A percentile compares a stretch with the other conserved stretches of the same genome.
phyloP scores from a whole-genome alignment of 495 filamentous ascomycete genomes.

The Clavariopsis aquatica region DNA sequence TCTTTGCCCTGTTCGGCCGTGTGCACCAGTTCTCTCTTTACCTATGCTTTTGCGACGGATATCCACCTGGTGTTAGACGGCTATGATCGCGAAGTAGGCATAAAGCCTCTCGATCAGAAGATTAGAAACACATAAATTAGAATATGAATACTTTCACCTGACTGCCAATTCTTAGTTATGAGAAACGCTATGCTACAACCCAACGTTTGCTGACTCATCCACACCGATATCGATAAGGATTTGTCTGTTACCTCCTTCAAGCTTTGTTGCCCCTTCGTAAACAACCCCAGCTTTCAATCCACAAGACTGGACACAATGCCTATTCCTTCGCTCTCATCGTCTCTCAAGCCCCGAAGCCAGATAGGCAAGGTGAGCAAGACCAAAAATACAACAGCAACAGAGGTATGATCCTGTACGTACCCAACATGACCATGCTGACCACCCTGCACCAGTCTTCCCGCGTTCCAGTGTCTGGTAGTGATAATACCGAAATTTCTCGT shows the following conservation, averaged over 20 bases:
- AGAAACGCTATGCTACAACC: no score
- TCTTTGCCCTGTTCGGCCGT: background rate
- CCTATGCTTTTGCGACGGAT: slow-evolving; percentile 36
- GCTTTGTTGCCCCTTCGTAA: background rate
- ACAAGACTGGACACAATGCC: slow-evolving; percentile 20
- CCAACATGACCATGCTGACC: background rate
- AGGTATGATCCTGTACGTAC: slow-evolving; percentile 5
- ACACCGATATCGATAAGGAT: slow-evolving; percentile 1
- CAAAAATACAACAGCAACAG: slow-evolving; percentile 10
- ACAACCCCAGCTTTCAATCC: background rate
- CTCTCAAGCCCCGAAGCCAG: slow-evolving; percentile 17
- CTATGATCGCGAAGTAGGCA: slow-evolving; percentile 16
- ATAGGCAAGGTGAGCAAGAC: background rate
- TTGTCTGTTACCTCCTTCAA: background rate
- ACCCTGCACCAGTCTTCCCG: slow-evolving; percentile 14
- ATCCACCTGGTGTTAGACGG: slow-evolving; percentile 31
- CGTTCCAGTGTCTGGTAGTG: background rate
- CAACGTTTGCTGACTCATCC: background rate
- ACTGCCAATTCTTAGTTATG: no score
- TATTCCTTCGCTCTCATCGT: slow-evolving; percentile 26
- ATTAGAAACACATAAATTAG: slow-evolving; percentile 1
- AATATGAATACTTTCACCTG: background rate
- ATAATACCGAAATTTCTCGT: background rate
- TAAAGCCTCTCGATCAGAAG: slow-evolving; percentile 2
- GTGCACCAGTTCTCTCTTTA: slow-evolving; percentile 10